Conservation (phyloP, 176 grass and related monocot genomes). For the Juncus inflexus region DNA sequence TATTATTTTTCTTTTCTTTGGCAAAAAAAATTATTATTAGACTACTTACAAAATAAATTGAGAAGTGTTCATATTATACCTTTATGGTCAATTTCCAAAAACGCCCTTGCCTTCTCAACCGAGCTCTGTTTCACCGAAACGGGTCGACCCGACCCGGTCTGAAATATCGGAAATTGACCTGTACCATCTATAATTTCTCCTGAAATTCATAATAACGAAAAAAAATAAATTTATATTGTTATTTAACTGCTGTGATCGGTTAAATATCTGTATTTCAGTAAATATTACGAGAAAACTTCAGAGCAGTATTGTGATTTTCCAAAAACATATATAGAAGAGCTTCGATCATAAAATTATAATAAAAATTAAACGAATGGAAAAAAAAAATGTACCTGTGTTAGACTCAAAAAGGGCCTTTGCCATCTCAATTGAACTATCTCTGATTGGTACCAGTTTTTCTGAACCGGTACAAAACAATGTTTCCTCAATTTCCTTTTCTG, state of each 20-base stretch:
- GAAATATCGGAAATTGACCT: slow-evolving; percentile 44
- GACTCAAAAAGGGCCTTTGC: slow-evolving; percentile 46
- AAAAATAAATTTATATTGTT: not conserved
- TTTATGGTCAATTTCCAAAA: slow-evolving; percentile 29
- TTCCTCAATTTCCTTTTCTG: slow-evolving; percentile 2
- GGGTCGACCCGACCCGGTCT: slow-evolving; percentile 51
- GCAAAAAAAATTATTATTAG: not conserved
- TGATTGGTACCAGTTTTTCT: slow-evolving; percentile 34
- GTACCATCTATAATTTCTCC: slow-evolving; percentile 33
- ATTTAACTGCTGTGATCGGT: not conserved
- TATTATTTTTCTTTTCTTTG: no score
- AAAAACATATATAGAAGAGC: slow-evolving; percentile 6
- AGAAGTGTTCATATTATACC: slow-evolving; percentile 21
- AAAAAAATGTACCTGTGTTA: slow-evolving; percentile 14
- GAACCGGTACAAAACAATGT: slow-evolving; percentile 49
- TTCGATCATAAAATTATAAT: no score
- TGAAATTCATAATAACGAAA: slow-evolving; percentile 14
- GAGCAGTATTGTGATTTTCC: slow-evolving; percentile 35
- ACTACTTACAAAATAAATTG: slow-evolving; percentile 8
- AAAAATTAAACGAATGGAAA: not conserved
- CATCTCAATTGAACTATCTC: slow-evolving; percentile 42
- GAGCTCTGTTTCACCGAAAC: slow-evolving; percentile 47
- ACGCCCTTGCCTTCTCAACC: slow-evolving; percentile 46
- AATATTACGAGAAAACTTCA: not conserved
- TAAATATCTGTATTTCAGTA: not conserved